Percentiles rank a stretch among this genome's conserved stretches.
phyloP scores from a whole-genome alignment of 768 basidiomycete species.

The Amanita subjunquillea region DNA sequence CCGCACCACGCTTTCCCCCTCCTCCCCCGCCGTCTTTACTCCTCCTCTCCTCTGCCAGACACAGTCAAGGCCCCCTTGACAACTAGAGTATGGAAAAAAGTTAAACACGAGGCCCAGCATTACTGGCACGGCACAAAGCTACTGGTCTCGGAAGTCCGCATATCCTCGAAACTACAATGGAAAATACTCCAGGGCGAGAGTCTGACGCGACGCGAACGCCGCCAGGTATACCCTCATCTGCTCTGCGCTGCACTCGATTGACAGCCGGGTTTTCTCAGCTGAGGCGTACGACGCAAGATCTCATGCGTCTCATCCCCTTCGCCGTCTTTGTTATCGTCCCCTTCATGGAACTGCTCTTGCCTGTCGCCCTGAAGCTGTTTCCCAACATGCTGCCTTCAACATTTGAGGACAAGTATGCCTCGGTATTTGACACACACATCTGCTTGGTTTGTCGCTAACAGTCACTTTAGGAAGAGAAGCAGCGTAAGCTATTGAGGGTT shows the following conservation, averaged over 20 bases:
- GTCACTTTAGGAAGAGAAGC: constrained; percentile 83
- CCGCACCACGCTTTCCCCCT: constrained; percentile 2
- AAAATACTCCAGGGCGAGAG: constrained; percentile 87
- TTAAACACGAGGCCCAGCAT: constrained; percentile 93
- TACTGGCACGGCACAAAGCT: constrained; percentile 97
- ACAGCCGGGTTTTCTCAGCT: constrained; percentile 36
- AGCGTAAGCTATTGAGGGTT: constrained; percentile 89
- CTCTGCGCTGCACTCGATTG: neutral
- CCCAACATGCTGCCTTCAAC: constrained; percentile 98
- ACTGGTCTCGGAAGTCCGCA: constrained; percentile 88
- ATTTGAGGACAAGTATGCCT: constrained; percentile 94
- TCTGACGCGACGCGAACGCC: constrained; percentile 84
- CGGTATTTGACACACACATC: constrained; percentile 31
- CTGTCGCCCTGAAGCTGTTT: constrained; percentile 93
- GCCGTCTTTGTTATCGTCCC: constrained; percentile 91
- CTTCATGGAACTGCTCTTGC: constrained; percentile 96
- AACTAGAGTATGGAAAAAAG: constrained; percentile 76
- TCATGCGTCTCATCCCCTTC: constrained; percentile 90
- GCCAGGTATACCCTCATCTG: constrained; percentile 52
- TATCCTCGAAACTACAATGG: constrained; percentile 80
- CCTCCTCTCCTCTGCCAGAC: neutral
- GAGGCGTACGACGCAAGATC: constrained; percentile 86
- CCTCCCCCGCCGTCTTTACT: neutral
- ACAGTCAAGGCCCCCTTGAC: constrained; percentile 34
- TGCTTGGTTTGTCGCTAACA: neutral